These are phyloP conservation scores for Coprinopsis marcescibilis DNA, from an alignment of 768 basidiomycete genomes.

Conservation along the genomic window DNA sequence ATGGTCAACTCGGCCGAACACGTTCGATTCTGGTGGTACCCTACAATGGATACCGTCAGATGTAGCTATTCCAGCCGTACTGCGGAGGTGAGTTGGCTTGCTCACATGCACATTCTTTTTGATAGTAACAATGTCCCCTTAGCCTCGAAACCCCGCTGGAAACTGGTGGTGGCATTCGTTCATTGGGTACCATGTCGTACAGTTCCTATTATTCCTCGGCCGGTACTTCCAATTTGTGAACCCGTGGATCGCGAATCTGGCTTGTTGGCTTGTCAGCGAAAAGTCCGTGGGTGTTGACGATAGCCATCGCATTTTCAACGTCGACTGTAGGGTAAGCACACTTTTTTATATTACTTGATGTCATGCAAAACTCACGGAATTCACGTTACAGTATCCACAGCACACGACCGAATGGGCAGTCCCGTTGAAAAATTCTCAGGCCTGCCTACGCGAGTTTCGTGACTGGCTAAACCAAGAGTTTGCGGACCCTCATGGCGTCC, in stretches of 20 bases:
- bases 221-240: constrained; percentile 61
- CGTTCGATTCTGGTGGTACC: constrained; percentile 95
- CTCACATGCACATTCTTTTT: background rate
- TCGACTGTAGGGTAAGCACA: constrained; percentile 79
- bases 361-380: constrained; percentile 10
- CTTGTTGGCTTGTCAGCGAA: constrained; percentile 59
- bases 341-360: background rate
- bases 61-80: constrained; percentile 74
- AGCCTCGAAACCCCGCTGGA: constrained; percentile 48
- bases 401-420: constrained; percentile 96
- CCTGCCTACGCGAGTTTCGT: constrained; percentile 67
- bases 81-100: constrained; percentile 47
- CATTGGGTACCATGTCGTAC: constrained; percentile 75
- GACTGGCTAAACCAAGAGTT: constrained; percentile 67
- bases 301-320: constrained; percentile 81
- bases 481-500: constrained; percentile 62
- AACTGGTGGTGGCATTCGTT: constrained; percentile 69
- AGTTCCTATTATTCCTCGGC: constrained; percentile 76
- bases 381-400: constrained; percentile 72
- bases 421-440: constrained; percentile 59
- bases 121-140: too few relatives aligned
- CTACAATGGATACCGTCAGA: constrained; percentile 65
- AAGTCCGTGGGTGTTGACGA: constrained; percentile 64
- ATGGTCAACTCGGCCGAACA: constrained; percentile 70
- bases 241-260: constrained; percentile 54